Conservation (phyloP, 805 yeast genomes). For the Ogataea pignaliae region DNA sequence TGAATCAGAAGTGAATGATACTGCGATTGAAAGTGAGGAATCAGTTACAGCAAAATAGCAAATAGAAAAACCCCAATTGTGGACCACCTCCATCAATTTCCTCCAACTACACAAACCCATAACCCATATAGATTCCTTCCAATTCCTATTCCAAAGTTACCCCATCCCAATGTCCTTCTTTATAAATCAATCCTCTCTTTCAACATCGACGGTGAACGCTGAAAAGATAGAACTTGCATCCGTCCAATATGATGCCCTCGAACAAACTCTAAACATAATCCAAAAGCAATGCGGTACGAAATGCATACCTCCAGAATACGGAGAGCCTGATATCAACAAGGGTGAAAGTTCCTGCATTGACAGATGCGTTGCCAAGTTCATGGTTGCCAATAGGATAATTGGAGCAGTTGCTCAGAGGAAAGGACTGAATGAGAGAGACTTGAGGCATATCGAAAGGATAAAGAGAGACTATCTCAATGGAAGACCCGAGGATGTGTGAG, state of each 20-base stretch:
- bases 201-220: slow-evolving; percentile 49
- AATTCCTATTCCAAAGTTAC: too few species aligned
- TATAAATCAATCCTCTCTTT: slow-evolving; percentile 39
- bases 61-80: too few species aligned
- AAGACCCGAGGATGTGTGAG: not conserved
- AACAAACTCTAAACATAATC: slow-evolving; percentile 43
- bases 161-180: slow-evolving; percentile 65
- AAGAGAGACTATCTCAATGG: slow-evolving; percentile 17
- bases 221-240: slow-evolving; percentile 60
- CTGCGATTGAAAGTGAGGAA: too few species aligned
- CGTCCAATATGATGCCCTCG: slow-evolving; percentile 64
- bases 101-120: too few species aligned
- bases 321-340: slow-evolving; percentile 77
- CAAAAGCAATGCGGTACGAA: slow-evolving; percentile 62
- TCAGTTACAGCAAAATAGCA: too few species aligned
- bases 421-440: slow-evolving; percentile 41
- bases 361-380: slow-evolving; percentile 81
- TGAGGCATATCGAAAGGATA: slow-evolving; percentile 27
- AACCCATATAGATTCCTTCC: too few species aligned
- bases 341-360: slow-evolving; percentile 83
- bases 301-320: slow-evolving; percentile 82
- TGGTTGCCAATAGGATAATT: slow-evolving; percentile 60
- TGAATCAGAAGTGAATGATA: too few species aligned
- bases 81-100: too few species aligned
- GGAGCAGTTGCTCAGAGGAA: slow-evolving; percentile 48